phyloP scores from a whole-genome alignment of 768 basidiomycete genomes.

The Rhizopogon rudus region DNA sequence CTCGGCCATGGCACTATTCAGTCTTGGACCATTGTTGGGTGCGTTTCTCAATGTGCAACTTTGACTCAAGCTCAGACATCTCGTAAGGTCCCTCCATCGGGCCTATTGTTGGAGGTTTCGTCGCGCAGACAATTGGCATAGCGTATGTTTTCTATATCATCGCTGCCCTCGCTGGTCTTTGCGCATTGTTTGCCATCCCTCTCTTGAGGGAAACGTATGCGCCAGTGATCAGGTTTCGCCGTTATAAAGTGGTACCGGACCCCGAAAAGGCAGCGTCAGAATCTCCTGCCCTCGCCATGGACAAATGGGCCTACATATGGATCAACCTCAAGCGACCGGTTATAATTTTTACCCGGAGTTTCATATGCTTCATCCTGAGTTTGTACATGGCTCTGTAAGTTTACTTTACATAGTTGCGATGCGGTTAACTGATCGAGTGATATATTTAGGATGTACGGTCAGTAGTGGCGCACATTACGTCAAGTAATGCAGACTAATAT shows the following conservation, averaged over 20 bases:
- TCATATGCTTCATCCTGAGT: conserved; percentile 68
- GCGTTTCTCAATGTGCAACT: background rate
- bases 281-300: conserved; percentile 26
- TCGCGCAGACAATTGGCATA: conserved; percentile 52
- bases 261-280: conserved; percentile 36
- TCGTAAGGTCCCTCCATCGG: conserved; percentile 45
- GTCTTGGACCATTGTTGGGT: conserved; percentile 60
- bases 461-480: conserved; percentile 13
- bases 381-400: conserved; percentile 72
- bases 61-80: conserved; percentile 4
- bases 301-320: conserved; percentile 44
- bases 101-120: conserved; percentile 63
- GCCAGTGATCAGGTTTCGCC: conserved; percentile 55
- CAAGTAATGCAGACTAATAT: too few species aligned
- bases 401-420: background rate
- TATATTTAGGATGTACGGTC: conserved; percentile 48
- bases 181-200: conserved; percentile 48
- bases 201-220: conserved; percentile 71
- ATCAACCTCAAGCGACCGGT: conserved; percentile 58
- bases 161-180: conserved; percentile 37
- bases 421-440: background rate
- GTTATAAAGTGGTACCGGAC: conserved; percentile 34
- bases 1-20: conserved; percentile 67
- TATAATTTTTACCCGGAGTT: conserved; percentile 51
- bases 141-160: conserved; percentile 59